Base-by-base conservation (phyloP, 2,329 filamentous ascomycete species). In the Nigrospora sphaerica region DNA sequence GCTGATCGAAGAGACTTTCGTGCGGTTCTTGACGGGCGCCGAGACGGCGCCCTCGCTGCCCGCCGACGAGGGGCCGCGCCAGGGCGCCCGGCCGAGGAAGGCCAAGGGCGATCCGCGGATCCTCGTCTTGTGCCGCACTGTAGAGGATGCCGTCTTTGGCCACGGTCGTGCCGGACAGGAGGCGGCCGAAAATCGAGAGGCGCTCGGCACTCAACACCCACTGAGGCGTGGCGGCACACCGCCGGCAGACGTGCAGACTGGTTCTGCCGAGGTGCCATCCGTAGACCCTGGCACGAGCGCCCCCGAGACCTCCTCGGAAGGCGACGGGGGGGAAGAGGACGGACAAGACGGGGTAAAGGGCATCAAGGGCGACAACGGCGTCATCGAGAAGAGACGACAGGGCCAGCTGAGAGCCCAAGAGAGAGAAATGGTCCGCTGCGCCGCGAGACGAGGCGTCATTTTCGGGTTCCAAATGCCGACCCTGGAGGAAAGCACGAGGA, bases 361-460 rank as follows among this genome's bases (percentile, higher is more conserved):
- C n/a, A 63, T 67, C 7, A 62, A 69, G 14, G 76, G 80, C 57
- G 76, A 71, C 3, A 68, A 71, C 2, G 73, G 75, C 52, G 73
- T 75, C 65, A 56, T 70, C 34, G 62, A 67, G 49, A 76, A 73
- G 60, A 62, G 76, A 19, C 57, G 62, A 12, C 67, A 77, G 44
- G 76, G 77, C 0, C 69, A 77, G 57, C 67, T 62, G 48, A 59
- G 62, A 39, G 71, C 71, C 4, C 66, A 72, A 48, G 68, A 73
- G 58, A 63, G 50, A 28, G 51, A 54, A 46, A 56, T 55, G 54
- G 52, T 57, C n/a, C 46, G 50, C 28, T 52, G 51, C 18, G 52
- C 54, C 3, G 83, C 83, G 2, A 74, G 83, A 54, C 70, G 81
- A 18, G 74, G 73, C 2, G 76, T 76, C 47, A 77, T 76, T 0